phyloP scores from a whole-genome alignment of 2,329 filamentous ascomycete species.

The Ophiocordyceps robertsii region DNA sequence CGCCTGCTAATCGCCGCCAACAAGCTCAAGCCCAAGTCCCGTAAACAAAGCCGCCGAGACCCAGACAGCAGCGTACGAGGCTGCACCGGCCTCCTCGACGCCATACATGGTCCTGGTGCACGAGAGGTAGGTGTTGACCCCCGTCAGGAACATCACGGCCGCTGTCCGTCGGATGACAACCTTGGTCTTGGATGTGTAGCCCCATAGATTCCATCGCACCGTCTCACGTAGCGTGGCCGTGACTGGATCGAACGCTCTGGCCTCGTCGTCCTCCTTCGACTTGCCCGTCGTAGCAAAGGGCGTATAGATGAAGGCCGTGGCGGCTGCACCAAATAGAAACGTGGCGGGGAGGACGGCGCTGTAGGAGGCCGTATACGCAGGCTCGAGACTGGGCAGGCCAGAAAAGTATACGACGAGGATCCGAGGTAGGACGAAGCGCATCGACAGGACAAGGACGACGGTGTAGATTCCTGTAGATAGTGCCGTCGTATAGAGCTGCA shows the following conservation, averaged over 20 bases:
- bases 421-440: constrained; percentile 55
- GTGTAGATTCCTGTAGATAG: constrained; percentile 63
- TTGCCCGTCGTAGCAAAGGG: constrained; percentile 44
- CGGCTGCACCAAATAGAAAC: constrained; percentile 51
- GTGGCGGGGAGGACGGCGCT: constrained; percentile 46
- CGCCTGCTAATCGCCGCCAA: constrained; percentile 26
- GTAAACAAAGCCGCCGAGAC: constrained; percentile 47
- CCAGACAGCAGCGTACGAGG: constrained; percentile 64
- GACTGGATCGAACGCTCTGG: constrained; percentile 46
- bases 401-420: constrained; percentile 65
- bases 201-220: constrained; percentile 59
- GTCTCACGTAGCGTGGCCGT: constrained; percentile 57
- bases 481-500: constrained; percentile 50
- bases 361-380: constrained; percentile 51
- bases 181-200: constrained; percentile 48
- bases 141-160: constrained; percentile 42
- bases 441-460: constrained; percentile 55
- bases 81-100: constrained; percentile 55
- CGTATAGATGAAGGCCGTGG: constrained; percentile 65
- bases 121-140: constrained; percentile 47
- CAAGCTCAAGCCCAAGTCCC: constrained; percentile 39
- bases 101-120: constrained; percentile 54
- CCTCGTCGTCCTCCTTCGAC: constrained; percentile 32
- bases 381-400: constrained; percentile 54
- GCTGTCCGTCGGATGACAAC: constrained; percentile 51